Conservation (phyloP, 176 grass and related monocot genomes). For the Stipa capillata region DNA sequence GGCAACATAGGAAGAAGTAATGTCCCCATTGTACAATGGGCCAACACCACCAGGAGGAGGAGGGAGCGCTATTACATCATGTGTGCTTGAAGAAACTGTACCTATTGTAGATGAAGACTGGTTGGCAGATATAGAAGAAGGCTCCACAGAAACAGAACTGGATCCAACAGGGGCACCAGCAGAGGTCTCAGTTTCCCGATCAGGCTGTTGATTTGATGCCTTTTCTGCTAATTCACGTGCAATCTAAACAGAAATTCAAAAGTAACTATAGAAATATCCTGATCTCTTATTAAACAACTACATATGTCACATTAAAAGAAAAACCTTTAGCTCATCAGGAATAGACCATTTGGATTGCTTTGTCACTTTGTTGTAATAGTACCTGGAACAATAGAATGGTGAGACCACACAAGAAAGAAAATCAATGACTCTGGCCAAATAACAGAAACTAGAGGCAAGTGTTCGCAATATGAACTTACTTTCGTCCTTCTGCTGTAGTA, state of each 20-base stretch:
- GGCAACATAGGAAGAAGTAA: slow-evolving; percentile 7
- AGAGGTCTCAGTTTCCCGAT: slow-evolving; percentile 26
- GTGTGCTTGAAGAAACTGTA: slow-evolving; percentile 31
- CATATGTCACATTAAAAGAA: background rate
- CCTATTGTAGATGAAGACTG: slow-evolving; percentile 24
- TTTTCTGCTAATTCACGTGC: slow-evolving; percentile 87
- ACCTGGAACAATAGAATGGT: slow-evolving; percentile 11
- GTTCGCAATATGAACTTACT: slow-evolving; percentile 50
- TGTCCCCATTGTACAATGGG: slow-evolving; percentile 20
- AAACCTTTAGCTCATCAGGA: slow-evolving; percentile 91
- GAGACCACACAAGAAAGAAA: slow-evolving; percentile 36
- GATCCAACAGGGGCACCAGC: slow-evolving; percentile 14
- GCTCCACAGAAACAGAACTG: slow-evolving; percentile 26
- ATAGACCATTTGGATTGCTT: slow-evolving; percentile 97
- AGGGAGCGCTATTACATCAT: slow-evolving; percentile 15
- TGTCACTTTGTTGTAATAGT: slow-evolving; percentile 32
- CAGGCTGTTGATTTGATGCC: slow-evolving; percentile 31
- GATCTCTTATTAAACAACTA: background rate
- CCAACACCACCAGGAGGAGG: slow-evolving; percentile 23
- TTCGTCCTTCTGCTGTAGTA: slow-evolving; percentile 68
- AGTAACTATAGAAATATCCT: background rate
- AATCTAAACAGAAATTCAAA: slow-evolving; percentile 42
- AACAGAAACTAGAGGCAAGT: background rate
- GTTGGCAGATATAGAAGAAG: slow-evolving; percentile 25
- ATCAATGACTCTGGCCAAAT: background rate